Percentiles rank a stretch among this genome's conserved stretches.
Evolutionary conservation across 768 basidiomycete genomes (phyloP).

Genomic region (Amanita inopinata): DNA sequence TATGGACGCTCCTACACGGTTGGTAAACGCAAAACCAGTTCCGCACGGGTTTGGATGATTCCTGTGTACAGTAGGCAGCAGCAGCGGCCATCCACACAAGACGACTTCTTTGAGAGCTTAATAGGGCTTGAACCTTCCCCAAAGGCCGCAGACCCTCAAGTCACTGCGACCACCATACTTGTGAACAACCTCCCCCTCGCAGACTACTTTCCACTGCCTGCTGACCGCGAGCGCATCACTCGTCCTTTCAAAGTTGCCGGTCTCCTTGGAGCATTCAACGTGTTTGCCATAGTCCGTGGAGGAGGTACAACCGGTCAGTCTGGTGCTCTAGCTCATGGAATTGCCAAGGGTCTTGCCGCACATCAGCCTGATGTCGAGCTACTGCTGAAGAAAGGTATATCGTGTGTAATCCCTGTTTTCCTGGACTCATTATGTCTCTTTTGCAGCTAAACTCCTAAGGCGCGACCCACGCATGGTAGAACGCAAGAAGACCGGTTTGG

Average conservation of each 20-base stretch:
- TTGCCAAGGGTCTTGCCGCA: conserved; percentile 64
- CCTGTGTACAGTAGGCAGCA: conserved; percentile 30
- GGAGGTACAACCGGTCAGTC: conserved; percentile 91
- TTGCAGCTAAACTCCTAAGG: conserved; percentile 69
- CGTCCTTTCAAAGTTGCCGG: conserved; percentile 81
- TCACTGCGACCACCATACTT: conserved; percentile 59
- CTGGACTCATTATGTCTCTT: conserved; percentile 8
- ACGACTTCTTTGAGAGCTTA: conserved; percentile 20
- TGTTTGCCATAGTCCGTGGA: conserved; percentile 67
- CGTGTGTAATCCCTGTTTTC: not conserved
- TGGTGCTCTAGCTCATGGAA: conserved; percentile 74
- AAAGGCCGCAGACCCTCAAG: conserved; percentile 14
- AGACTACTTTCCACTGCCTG: conserved; percentile 64
- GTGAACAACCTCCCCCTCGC: conserved; percentile 79
- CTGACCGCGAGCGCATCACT: conserved; percentile 74
- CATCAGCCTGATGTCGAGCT: conserved; percentile 58
- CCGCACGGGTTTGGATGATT: conserved; percentile 92
- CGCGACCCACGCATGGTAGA: conserved; percentile 98
- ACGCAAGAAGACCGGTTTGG: conserved; percentile 89
- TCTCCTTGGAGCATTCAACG: conserved; percentile 74
- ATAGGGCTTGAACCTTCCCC: conserved; percentile 14
- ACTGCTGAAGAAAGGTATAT: conserved; percentile 66
- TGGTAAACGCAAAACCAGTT: conserved; percentile 83
- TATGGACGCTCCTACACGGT: conserved; percentile 80
- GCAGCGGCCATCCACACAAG: conserved; percentile 6